These are phyloP conservation scores for Tanacetum coccineum DNA, from an alignment of 129 eudicot species.

Conservation along the genomic window DNA sequence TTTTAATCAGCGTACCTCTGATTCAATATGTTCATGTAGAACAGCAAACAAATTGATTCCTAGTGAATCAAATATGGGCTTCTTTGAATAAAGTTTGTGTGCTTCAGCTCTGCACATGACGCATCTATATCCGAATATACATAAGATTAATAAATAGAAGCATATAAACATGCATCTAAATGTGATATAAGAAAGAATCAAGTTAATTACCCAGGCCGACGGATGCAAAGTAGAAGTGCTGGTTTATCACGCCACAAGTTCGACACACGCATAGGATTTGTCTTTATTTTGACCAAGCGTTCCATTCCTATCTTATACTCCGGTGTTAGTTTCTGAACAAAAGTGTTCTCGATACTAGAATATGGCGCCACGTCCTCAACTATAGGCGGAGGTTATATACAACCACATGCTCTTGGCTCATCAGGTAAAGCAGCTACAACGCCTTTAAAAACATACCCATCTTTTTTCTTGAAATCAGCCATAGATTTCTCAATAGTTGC, in stretches of 20 bases:
- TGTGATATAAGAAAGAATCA: slow-evolving; percentile 11
- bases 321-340: slow-evolving; percentile 71
- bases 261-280: slow-evolving; percentile 68
- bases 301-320: slow-evolving; percentile 75
- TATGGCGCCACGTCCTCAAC: slow-evolving; percentile 75
- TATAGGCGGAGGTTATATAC: slow-evolving; percentile 56
- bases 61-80: slow-evolving; percentile 77
- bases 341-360: slow-evolving; percentile 56
- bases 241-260: slow-evolving; percentile 70
- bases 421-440: slow-evolving; percentile 71
- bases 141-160: slow-evolving; percentile 4
- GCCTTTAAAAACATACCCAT: slow-evolving; percentile 68
- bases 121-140: slow-evolving; percentile 48
- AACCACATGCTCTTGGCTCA: slow-evolving; percentile 76
- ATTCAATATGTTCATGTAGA: slow-evolving; percentile 67
- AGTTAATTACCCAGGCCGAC: slow-evolving; percentile 62
- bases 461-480: slow-evolving; percentile 67
- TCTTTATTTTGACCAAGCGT: slow-evolving; percentile 45
- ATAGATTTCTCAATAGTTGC: slow-evolving; percentile 56
- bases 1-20: slow-evolving; percentile 39
- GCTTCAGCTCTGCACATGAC: slow-evolving; percentile 96
- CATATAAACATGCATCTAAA: not conserved
- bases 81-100: slow-evolving; percentile 72
- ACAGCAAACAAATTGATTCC: slow-evolving; percentile 66
- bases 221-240: slow-evolving; percentile 67